A percentile compares a stretch with the other conserved stretches of the same genome.
phyloP scores from a whole-genome alignment of 176 grass and related monocot genomes.

The Panicum miliaceum region DNA sequence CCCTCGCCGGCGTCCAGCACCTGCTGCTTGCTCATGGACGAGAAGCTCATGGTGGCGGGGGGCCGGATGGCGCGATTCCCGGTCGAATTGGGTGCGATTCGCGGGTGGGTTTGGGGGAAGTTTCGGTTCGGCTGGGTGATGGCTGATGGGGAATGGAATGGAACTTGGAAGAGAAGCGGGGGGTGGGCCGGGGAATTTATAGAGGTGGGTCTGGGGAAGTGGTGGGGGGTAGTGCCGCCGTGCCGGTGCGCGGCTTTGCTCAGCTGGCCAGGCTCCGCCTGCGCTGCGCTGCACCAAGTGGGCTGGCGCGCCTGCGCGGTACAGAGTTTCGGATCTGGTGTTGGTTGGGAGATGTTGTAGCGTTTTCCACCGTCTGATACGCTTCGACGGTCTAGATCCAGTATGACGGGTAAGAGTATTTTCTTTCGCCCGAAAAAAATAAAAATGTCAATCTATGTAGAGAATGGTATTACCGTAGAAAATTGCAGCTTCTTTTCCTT shows the following conservation, averaged over 20 bases:
- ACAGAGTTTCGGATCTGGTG: slow-evolving; percentile 37
- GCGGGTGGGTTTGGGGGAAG: not conserved
- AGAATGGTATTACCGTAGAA: too few species aligned
- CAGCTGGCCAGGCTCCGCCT: not conserved
- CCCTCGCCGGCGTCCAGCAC: slow-evolving; percentile 29
- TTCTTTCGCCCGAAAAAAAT: not conserved
- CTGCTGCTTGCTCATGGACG: slow-evolving; percentile 57
- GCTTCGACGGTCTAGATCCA: not conserved
- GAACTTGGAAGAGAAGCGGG: not conserved
- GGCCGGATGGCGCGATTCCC: not conserved
- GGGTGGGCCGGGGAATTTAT: slow-evolving; percentile 34
- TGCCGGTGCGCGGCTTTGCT: slow-evolving; percentile 9
- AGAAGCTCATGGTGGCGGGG: slow-evolving; percentile 43
- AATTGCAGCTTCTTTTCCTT: too few species aligned
- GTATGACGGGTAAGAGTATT: not conserved
- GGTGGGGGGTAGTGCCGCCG: not conserved
- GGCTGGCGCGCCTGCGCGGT: not conserved
- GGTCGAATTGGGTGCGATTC: slow-evolving; percentile 14
- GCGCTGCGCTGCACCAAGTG: not conserved
- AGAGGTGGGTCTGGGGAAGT: slow-evolving; percentile 15
- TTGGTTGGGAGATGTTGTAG: not conserved
- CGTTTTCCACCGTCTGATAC: not conserved
- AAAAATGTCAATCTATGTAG: not conserved
- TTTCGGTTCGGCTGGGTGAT: not conserved
- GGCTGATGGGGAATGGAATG: not conserved